A percentile compares a stretch with the other conserved stretches of the same genome.
These are phyloP conservation scores for Asterochloris sp. DNA, from an alignment of 139 green algal species.

Conservation along the genomic window DNA sequence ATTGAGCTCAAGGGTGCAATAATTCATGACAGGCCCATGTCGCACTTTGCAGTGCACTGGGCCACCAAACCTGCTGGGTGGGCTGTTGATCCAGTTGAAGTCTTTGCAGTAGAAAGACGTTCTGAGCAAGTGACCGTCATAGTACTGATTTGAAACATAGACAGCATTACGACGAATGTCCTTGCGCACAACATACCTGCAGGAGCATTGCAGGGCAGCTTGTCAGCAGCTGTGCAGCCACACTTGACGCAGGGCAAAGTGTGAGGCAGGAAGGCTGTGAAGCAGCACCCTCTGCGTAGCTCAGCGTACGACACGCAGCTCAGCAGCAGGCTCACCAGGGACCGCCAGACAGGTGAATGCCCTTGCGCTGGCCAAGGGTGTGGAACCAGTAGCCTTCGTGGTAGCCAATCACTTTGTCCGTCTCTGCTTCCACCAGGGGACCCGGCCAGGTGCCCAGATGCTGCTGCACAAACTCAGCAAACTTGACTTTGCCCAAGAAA, in stretches of 20 bases:
- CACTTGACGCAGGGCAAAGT: background rate
- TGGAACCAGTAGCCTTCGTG: constrained; percentile 95
- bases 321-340: constrained; percentile 77
- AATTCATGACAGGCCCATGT: constrained; percentile 74
- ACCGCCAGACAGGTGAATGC: constrained; percentile 85
- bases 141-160: constrained; percentile 76
- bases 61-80: background rate
- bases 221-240: background rate
- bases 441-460: constrained; percentile 91
- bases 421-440: constrained; percentile 85
- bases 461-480: constrained; percentile 87
- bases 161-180: constrained; percentile 80
- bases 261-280: background rate
- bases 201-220: background rate
- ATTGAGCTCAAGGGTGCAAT: constrained; percentile 40
- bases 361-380: constrained; percentile 91
- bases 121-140: constrained; percentile 38
- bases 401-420: constrained; percentile 54
- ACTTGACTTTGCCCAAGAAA: constrained; percentile 97
- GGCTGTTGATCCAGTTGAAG: constrained; percentile 61
- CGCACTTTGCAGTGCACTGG: constrained; percentile 59
- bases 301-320: background rate
- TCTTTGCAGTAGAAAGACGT: constrained; percentile 56
- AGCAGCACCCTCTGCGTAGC: background rate
- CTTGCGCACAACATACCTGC: constrained; percentile 92